Base-by-base conservation (phyloP, 306 rosid species). In the Pyrus bretschneideri region DNA sequence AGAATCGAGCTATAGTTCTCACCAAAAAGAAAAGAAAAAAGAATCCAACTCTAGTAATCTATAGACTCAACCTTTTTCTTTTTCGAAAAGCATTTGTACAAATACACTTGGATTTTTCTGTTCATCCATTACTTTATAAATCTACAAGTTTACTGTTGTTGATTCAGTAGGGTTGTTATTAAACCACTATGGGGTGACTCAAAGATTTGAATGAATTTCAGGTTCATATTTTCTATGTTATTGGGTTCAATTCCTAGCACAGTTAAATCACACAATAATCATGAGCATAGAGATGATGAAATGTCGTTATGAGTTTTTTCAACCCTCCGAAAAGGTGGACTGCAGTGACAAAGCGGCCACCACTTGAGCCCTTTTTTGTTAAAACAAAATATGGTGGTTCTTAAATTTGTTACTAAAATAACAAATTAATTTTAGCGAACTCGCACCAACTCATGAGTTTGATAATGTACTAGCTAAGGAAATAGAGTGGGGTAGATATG, bases 251-350 rank as follows among this genome's bases (percentile, higher is more conserved):
- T 38, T 38, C 2, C 42, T 38, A 38, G 42, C 0, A 38, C 10
- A 38, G 9, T 38, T 38, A 2, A 38, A 38, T 38, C 9, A 38
- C 9, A 38, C 10, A 38, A 38, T 38, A 0, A 2, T 38, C 42
- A 38, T 38, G 42, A 38, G 42, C 9, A 38, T 10, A 38, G 2
- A 38, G 10, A 38, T 38, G 0, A 1, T 38, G 42, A 38, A 38
- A 38, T 38, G 9, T 2, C 9, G 0, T 2, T 38, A 2, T 38
- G 42, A 38, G 42, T 38, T 0, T 7, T 7, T 1, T 38, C 42
- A 9, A 0, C 2, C 42, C 0, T 1, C 42, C 0, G 9, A 38
- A 38, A 38, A 7, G 42, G 10, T 7, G 2, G 2, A 38, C 0
- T 38, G 42, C 2, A 0, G 10, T 7, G 9, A 7, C 42, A 0